phyloP scores from a whole-genome alignment of 1,284 basidiomycete species.

The Trichosporon faecale region DNA sequence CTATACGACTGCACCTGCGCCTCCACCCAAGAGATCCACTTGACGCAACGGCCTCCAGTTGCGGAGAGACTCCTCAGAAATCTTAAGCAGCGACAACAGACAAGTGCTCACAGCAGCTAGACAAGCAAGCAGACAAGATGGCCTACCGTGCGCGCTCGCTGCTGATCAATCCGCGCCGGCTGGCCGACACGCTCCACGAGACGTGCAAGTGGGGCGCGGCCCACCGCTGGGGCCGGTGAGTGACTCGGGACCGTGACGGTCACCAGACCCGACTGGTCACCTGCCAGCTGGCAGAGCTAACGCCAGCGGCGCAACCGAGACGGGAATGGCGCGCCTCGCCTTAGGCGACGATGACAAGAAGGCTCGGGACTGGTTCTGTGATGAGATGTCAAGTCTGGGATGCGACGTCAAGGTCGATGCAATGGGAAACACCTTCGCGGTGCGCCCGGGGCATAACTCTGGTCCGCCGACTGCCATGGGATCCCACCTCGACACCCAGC shows the following conservation, averaged over 20 bases:
- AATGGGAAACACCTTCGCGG: slow-evolving; percentile 48
- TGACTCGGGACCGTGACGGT: not conserved
- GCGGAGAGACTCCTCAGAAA: not conserved
- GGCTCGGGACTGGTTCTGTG: slow-evolving; percentile 40
- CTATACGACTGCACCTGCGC: too few relatives aligned
- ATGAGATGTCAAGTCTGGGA: slow-evolving; percentile 35
- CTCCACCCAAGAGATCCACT: not conserved
- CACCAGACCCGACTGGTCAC: not conserved
- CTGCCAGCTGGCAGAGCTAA: not conserved
- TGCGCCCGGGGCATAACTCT: slow-evolving; percentile 28
- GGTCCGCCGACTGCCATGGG: slow-evolving; percentile 35
- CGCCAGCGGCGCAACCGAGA: slow-evolving; percentile 19
- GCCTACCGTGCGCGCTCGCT: slow-evolving; percentile 15
- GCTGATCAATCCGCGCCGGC: slow-evolving; percentile 32
- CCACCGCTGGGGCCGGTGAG: slow-evolving; percentile 21
- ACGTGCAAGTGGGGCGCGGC: slow-evolving; percentile 38
- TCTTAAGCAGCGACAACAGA: not conserved
- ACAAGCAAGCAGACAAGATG: not conserved
- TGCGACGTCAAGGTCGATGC: slow-evolving; percentile 37
- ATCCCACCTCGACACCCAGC: slow-evolving; percentile 40
- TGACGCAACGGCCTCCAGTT: not conserved
- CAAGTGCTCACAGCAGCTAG: not conserved
- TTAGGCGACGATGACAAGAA: slow-evolving; percentile 39
- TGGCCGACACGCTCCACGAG: slow-evolving; percentile 40
- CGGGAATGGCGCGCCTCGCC: slow-evolving; percentile 30